Base-by-base conservation (phyloP, 23 red algal species). In the Agarophyton chilense region DNA sequence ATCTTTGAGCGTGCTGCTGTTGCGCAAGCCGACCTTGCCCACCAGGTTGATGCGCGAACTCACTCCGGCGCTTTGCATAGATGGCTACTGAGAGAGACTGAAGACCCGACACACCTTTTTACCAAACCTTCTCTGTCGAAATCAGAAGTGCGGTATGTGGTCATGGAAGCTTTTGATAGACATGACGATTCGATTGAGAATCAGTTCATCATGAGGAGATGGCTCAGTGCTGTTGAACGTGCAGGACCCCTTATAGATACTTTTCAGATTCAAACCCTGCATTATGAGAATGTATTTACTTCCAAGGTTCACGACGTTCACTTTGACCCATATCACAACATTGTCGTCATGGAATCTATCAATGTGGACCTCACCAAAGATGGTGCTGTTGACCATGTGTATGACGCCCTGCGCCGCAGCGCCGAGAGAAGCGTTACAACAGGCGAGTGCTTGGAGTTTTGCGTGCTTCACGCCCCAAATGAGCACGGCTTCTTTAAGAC, bases 1-100 rank as follows among this genome's bases (percentile, higher is more conserved):
- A 39, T 82, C 36, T 91, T 91, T 61, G 88, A 91, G 64, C 88
- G 76, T 32, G 88, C 88, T 29, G 88, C 88, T 24, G 88, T 91
- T 22, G 88, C 88, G 4, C 88, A 91, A 24, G 88, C 88, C 18
- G 88, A 91, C 64, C 29, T 72, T 33, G 58, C 77, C 0, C 76
- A 76, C 22, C 75, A 91, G 77, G 62, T 91, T 16, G 88, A 91
- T 22, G 31, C 49, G 10, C 42, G 76, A 16, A 58, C 75, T 10
- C 55, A 71, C 31, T 79, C 58, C 28, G 88, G 88, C 4, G 88
- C 88, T 24, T 41, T 64, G 46, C 88, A 91, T 34, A 74, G 88
- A 12, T 91, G 88, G 88, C 34, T 91, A 31, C 55, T 91, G 17
- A 74, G 88, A 26, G 88, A 52, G 54, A 35, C 77, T 21, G 40